Conservation (phyloP, 192 early-diverging fungal genomes). For the Funneliformis geosporum region DNA sequence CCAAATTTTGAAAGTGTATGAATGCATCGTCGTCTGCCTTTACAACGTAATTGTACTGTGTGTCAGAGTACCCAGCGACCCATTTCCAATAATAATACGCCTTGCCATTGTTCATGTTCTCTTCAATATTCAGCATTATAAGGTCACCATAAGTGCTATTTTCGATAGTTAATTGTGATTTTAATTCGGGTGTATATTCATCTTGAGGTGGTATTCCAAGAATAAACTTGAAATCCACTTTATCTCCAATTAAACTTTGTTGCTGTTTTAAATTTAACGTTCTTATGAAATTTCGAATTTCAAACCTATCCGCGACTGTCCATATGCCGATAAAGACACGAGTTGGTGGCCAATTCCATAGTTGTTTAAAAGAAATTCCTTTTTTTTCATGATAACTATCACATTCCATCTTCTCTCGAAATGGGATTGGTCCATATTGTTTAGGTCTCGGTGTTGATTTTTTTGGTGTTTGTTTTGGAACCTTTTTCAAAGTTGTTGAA, state of each 20-base stretch:
- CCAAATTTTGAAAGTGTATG: conserved; percentile 38
- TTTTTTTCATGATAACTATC: conserved; percentile 19
- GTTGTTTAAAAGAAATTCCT: neutral
- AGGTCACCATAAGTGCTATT: conserved; percentile 37
- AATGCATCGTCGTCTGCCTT: conserved; percentile 45
- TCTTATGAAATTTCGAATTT: conserved; percentile 37
- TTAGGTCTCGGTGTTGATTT: neutral
- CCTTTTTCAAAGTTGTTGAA: no score
- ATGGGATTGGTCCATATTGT: conserved; percentile 1
- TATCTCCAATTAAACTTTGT: conserved; percentile 11
- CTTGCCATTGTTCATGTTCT: conserved; percentile 48
- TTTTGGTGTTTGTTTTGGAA: neutral
- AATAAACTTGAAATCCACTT: conserved; percentile 41
- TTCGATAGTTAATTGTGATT: conserved; percentile 22
- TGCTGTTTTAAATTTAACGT: conserved; percentile 33
- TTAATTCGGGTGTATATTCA: conserved; percentile 1
- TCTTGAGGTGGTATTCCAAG: conserved; percentile 28
- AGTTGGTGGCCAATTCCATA: conserved; percentile 25
- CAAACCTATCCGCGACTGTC: conserved; percentile 30
- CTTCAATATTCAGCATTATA: conserved; percentile 37
- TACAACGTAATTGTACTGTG: conserved; percentile 36
- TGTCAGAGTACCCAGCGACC: conserved; percentile 16
- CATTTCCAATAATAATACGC: conserved; percentile 39
- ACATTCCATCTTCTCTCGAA: conserved; percentile 17
- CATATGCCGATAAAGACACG: conserved; percentile 41